These are phyloP conservation scores for Gaultheria prostrata DNA, from an alignment of 148 eudicot genomes.

Conservation along the genomic window DNA sequence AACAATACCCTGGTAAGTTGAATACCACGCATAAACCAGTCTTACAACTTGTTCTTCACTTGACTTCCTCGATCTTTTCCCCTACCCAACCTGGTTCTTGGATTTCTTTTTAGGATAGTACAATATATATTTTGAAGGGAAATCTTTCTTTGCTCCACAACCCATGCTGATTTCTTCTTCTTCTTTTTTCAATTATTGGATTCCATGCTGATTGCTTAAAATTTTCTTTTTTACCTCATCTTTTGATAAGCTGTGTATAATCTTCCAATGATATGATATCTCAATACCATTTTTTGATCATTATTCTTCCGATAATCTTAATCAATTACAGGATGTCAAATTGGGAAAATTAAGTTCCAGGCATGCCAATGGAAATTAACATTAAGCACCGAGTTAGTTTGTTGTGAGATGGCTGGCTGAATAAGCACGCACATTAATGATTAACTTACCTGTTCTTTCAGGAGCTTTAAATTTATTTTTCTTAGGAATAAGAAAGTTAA, in stretches of 20 bases:
- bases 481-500: background rate
- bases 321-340: background rate
- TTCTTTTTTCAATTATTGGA: too few relatives aligned
- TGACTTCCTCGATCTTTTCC: background rate
- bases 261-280: background rate
- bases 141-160: background rate
- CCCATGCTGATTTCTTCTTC: background rate
- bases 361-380: background rate
- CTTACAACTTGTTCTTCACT: background rate
- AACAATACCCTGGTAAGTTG: slow-evolving; percentile 35
- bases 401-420: background rate
- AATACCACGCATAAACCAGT: background rate
- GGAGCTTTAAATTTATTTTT: background rate
- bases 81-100: background rate
- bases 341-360: background rate
- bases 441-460: background rate
- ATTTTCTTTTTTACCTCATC: background rate
- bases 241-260: background rate
- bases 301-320: background rate
- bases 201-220: background rate
- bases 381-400: background rate
- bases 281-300: background rate
- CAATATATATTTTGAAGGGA: background rate
- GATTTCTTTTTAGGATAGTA: background rate
- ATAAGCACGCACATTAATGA: background rate